Percentiles rank a stretch among this genome's conserved stretches.
Conservation (phyloP, 1,284 basidiomycete species). For the Laetiporus sulphureus region DNA sequence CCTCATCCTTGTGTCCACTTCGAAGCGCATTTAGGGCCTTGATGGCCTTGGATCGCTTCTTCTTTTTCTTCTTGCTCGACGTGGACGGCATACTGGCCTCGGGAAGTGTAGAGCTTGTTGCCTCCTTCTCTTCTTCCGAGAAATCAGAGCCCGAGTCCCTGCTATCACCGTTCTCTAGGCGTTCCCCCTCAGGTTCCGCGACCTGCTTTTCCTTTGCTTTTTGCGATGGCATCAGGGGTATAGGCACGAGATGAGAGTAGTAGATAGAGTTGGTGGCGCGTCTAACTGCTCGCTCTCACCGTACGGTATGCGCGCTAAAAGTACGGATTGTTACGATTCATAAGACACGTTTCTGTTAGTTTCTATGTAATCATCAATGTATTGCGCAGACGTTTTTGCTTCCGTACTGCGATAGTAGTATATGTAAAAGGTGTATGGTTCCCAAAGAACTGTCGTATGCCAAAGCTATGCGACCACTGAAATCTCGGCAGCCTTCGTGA, state of each 20-base stretch:
- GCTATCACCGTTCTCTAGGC: conserved; percentile 18
- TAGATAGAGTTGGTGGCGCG: too few relatives aligned
- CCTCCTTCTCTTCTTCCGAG: conserved; percentile 22
- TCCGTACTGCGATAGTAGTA: too few relatives aligned
- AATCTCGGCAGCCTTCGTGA: neutral
- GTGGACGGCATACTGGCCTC: conserved; percentile 25
- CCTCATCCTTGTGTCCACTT: conserved; percentile 37
- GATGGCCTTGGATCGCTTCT: conserved; percentile 64
- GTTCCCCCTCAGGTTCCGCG: conserved; percentile 28
- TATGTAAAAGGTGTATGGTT: too few relatives aligned
- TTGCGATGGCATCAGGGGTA: conserved; percentile 19
- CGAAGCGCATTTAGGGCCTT: conserved; percentile 45
- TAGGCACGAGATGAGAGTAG: neutral
- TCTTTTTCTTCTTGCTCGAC: conserved; percentile 63
- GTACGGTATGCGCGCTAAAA: too few relatives aligned
- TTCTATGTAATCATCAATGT: too few relatives aligned
- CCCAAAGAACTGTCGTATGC: too few relatives aligned
- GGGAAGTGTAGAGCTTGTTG: conserved; percentile 19
- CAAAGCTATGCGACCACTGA: too few relatives aligned
- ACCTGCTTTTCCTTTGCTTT: conserved; percentile 36
- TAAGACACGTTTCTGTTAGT: too few relatives aligned
- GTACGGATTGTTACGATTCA: too few relatives aligned
- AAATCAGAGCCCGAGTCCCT: conserved; percentile 30
- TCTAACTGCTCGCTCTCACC: too few relatives aligned
- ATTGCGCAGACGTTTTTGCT: too few relatives aligned